Base-by-base conservation (phyloP, 345 rosid genomes). In the Chamaenerion angustifolium region DNA sequence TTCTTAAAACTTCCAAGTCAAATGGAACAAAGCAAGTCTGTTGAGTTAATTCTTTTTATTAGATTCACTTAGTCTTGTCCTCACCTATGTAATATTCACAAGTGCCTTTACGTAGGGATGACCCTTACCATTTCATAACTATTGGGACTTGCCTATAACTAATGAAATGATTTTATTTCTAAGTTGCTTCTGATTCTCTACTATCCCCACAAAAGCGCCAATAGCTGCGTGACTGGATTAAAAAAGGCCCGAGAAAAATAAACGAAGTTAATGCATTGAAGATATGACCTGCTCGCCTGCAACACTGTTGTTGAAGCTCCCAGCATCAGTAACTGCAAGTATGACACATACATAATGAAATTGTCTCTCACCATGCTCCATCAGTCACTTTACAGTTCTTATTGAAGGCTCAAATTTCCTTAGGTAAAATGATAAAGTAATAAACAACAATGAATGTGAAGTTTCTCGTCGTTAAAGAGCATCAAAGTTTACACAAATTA, bases 271-370 rank as follows among this genome's bases (percentile, higher is more conserved):
- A 11, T n/a, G 43, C 41, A 50, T 50, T 50, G 40, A 18, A n/a
- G 4, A 15, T 25, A 27, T 16, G 64, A 88, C 95, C 95, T 88
- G 88, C 56, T 84, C 75, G 43, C 70, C 96, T 13, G 88, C 78
- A 56, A 88, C 84, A 55, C 92, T 88, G 45, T 84, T 88, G 62
- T 88, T 88, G 66, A 84, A 88, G 72, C 95, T 78, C 43, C 78
- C 85, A 13, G 88, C 73, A 76, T 82, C 97, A 68, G 78, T 63
- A 52, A 61, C 95, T 82, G 83, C 74, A 64, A 72, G 56, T 51
- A 12, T 46, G 21, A 48, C 21, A 11, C n/a, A 43, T 5, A 31
- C 37, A 31, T 31, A 46, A 8, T 40, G 19, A 53, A 40, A 12
- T 0, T 16, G 37, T 40, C 49, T 50, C 45, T 16, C 27, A 46